Evolutionary conservation across 768 basidiomycete genomes (phyloP).

Genomic region (Auricularia auricula-judae): DNA sequence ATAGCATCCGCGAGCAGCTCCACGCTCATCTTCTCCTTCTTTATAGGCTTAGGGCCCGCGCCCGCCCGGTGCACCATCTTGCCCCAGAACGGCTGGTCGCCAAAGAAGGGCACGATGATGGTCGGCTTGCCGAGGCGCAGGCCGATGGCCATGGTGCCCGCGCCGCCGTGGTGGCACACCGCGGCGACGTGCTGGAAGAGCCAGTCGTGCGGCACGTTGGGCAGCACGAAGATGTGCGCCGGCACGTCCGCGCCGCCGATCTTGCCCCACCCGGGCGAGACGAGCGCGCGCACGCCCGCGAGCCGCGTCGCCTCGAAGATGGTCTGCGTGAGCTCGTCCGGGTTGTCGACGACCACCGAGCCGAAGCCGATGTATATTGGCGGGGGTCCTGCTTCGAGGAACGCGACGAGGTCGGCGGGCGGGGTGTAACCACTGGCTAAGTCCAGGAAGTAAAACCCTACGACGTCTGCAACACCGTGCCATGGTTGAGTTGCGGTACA

Average conservation of each 20-base stretch:
- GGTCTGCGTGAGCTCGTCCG: conserved; percentile 40
- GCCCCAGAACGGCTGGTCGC: conserved; percentile 52
- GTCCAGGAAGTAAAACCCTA: conserved; percentile 55
- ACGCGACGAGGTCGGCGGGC: conserved; percentile 32
- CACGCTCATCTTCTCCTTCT: conserved; percentile 36
- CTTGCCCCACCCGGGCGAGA: conserved; percentile 59
- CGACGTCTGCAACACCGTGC: conserved; percentile 31
- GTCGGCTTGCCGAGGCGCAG: conserved; percentile 49
- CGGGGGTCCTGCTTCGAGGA: conserved; percentile 36
- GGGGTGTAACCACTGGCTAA: conserved; percentile 39
- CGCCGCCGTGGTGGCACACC: conserved; percentile 56
- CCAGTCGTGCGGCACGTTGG: conserved; percentile 61
- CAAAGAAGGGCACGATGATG: conserved; percentile 55
- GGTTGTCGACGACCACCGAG: conserved; percentile 48
- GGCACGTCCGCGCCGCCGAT: conserved; percentile 44
- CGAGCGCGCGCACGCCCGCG: conserved; percentile 47
- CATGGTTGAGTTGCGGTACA: not conserved
- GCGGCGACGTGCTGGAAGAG: conserved; percentile 48
- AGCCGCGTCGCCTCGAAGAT: conserved; percentile 47
- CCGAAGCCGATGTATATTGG: conserved; percentile 60
- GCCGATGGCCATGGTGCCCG: conserved; percentile 56
- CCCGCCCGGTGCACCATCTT: conserved; percentile 49
- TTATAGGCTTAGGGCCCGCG: conserved; percentile 51
- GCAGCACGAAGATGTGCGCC: conserved; percentile 46
- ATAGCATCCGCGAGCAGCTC: conserved; percentile 45